Percentiles rank a stretch among this genome's conserved stretches.
These are phyloP conservation scores for Penicillium steckii DNA, from an alignment of 495 filamentous ascomycete genomes.

Conservation along the genomic window DNA sequence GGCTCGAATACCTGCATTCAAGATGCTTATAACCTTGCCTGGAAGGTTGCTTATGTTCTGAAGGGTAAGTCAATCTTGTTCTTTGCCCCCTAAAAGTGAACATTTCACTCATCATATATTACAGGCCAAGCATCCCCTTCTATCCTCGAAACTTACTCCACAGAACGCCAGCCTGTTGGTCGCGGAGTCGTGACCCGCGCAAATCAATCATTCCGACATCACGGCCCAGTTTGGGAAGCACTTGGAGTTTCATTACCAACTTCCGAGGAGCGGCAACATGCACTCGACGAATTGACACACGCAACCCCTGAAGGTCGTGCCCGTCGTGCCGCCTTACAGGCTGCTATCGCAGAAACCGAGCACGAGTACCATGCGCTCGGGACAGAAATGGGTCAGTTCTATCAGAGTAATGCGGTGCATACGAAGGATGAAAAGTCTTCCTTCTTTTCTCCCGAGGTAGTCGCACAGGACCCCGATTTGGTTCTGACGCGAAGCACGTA, in stretches of 20 bases:
- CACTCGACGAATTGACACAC: slow-evolving; percentile 32
- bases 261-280: slow-evolving; percentile 27
- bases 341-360: slow-evolving; percentile 36
- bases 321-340: slow-evolving; percentile 28
- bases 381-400: slow-evolving; percentile 51
- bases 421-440: slow-evolving; percentile 31
- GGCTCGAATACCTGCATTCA: slow-evolving; percentile 56
- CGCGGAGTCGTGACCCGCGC: slow-evolving; percentile 46
- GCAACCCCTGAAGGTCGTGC: slow-evolving; percentile 31
- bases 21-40: slow-evolving; percentile 56
- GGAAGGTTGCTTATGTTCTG: slow-evolving; percentile 52
- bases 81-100: slow-evolving; percentile 33
- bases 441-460: slow-evolving; percentile 24
- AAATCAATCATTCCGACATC: slow-evolving; percentile 47
- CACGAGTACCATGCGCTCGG: slow-evolving; percentile 52
- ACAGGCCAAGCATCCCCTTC: slow-evolving; percentile 35
- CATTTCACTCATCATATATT: background rate
- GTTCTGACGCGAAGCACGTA: slow-evolving; percentile 33
- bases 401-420: slow-evolving; percentile 33
- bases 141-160: slow-evolving; percentile 44
- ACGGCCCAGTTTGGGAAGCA: slow-evolving; percentile 42
- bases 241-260: slow-evolving; percentile 38
- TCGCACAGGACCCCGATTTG: slow-evolving; percentile 31
- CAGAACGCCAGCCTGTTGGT: slow-evolving; percentile 51
- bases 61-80: slow-evolving; percentile 28